Evolutionary conservation across 202 grass and related monocot species (phyloP), one percentile per base, ranked within the genome.

Genomic region (Dendrocalamus latiflorus): DNA sequence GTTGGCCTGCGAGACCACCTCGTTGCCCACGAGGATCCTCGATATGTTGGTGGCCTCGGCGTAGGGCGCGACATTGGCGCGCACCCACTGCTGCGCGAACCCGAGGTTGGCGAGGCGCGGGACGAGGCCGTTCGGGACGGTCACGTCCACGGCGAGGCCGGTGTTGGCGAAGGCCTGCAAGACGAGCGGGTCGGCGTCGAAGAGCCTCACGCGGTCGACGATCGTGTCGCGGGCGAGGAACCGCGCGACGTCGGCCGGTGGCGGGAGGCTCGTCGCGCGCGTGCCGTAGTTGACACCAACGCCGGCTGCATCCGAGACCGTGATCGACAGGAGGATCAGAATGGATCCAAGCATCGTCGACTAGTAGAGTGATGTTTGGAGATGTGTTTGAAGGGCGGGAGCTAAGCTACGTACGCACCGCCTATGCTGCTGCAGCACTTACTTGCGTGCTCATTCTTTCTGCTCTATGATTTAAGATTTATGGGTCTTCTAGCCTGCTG

Each of bases 211-310:
- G 49, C 92, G 88, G 81, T 94, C 92, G n/a, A 98, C 43, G 50
- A 91, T 47, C 22, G 95, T 98, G 76, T 74, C 86, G 54, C 81
- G 83, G 38, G 88, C 71, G 22, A 97, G 86, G 84, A 94, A 94
- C 70, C 85, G 88, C 30, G 88, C 88, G 3, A 97, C 90, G 75
- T 92, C 77, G 25, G 62, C 72, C 2, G 88, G 88, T 5, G 88
- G 34, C 17, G 90, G 95, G 22, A 97, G 86, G 24, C 73, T 82
- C 48, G 84, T 85, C 18, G 81, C 92, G 0, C 74, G 81, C 79
- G 30, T 86, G 62, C 95, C 95, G 72, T 98, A 98, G 51, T 28
- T 91, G 1, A 98, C 42, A 78, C 92, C 95, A 44, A 98, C 78
- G 81, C 88, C 82, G 49, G 51, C 67, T 30, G 75, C 94, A 50